Percentiles rank a stretch among this genome's conserved stretches.
Conservation (phyloP, 441 rosid species). For the Bruguiera hainesii region DNA sequence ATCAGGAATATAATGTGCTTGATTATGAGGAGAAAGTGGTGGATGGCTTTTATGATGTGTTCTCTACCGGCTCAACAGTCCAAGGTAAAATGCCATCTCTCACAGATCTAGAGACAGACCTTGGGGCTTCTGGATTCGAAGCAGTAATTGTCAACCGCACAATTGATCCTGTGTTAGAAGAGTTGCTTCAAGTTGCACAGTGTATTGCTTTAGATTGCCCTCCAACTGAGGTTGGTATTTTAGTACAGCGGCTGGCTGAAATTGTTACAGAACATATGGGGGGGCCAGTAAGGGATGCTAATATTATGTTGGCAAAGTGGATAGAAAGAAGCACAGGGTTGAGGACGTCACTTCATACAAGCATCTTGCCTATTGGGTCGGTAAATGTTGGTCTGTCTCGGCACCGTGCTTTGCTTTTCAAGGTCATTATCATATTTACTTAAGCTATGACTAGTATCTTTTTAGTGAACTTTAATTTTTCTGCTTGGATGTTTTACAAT, state of each 20-base stretch:
- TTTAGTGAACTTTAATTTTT: no score
- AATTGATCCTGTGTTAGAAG: constrained; percentile 69
- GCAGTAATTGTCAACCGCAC: constrained; percentile 68
- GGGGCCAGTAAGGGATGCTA: constrained; percentile 92
- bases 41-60: constrained; percentile 89
- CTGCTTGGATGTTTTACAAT: constrained; percentile 7
- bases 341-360: constrained; percentile 70
- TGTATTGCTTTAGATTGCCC: constrained; percentile 78
- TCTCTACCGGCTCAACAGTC: constrained; percentile 49
- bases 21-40: constrained; percentile 89
- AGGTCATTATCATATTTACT: constrained; percentile 46
- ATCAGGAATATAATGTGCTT: constrained; percentile 86
- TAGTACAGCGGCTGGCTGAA: constrained; percentile 87
- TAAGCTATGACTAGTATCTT: no score
- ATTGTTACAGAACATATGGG: constrained; percentile 96
- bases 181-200: constrained; percentile 74
- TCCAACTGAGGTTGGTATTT: constrained; percentile 48
- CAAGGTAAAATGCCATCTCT: constrained; percentile 90
- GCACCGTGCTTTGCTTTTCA: constrained; percentile 97
- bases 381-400: constrained; percentile 83
- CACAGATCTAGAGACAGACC: constrained; percentile 71
- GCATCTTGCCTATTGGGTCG: constrained; percentile 88
- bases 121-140: constrained; percentile 64
- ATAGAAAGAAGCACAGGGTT: constrained; percentile 77
- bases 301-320: constrained; percentile 73